Base-by-base conservation (phyloP, 371 early-diverging fungal species). In the Sanchytrium tribonematis region DNA sequence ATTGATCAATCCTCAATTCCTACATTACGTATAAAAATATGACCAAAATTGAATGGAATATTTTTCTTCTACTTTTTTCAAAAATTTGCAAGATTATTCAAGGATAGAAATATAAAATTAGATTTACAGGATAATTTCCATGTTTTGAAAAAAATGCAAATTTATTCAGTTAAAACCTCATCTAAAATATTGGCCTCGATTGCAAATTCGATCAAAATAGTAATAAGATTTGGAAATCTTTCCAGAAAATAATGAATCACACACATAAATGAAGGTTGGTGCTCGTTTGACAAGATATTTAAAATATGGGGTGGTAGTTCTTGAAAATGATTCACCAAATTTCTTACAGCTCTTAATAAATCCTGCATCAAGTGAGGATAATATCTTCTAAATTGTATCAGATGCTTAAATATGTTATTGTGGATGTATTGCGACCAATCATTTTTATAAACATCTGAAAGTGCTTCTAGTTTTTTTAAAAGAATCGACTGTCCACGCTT, bases 361-460 rank as follows among this genome's bases (percentile, higher is more conserved):
- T 97, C 96, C 1, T 87, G 83, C 17, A 93, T 79, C 12, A 82
- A 81, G 30, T 80, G 80, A 1, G 86, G 88, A 75, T 92, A 89
- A 75, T 97, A 97, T 77, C 87, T 89, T 71, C 97, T 80, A 75
- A 84, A 91, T 73, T 87, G 88, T 70, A 88, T 84, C 73, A 96
- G 75, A 74, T 91, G 86, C 66, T 86, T 85, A 30, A 88, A 78
- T 29, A 96, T 77, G 0, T 81, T 76, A 66, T 83, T 80, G 71
- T 93, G 91, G 31, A 94, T 81, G 17, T 84, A 81, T 29, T 84
- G 82, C 69, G 84, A 82, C 97, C 97, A 96, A 73, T 87, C 87
- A 5, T 74, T 72, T 0, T 84, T 87, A 70, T 88, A 75, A 1
- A 88, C 81, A 31, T 80, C 78, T 17, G 74, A 70, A 0, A 29